Conservation (phyloP, 176 grass and related monocot genomes). For the Oryza meridionalis region DNA sequence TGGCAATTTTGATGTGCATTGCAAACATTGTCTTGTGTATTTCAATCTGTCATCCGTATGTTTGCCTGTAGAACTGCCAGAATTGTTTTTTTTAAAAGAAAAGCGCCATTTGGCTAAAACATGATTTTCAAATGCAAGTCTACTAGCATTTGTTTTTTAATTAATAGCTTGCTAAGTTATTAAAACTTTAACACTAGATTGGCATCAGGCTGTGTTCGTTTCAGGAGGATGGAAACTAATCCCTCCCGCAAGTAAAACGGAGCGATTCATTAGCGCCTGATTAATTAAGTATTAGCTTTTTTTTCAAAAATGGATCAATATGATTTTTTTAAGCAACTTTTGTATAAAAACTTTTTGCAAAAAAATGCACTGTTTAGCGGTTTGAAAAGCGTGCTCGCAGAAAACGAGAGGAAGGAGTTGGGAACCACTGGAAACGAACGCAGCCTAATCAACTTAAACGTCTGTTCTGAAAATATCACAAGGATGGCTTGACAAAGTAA, state of each 20-base stretch:
- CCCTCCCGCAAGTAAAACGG: too few relatives aligned
- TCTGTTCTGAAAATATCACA: not conserved
- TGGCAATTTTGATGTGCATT: not conserved
- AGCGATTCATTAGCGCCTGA: too few relatives aligned
- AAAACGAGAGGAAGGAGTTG: too few relatives aligned
- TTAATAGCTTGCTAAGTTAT: slow-evolving; percentile 6
- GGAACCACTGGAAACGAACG: too few relatives aligned
- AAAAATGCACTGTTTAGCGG: too few relatives aligned
- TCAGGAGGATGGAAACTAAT: too few relatives aligned
- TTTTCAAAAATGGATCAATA: too few relatives aligned
- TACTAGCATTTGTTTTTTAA: not conserved
- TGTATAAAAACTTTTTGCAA: too few relatives aligned
- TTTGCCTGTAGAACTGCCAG: not conserved
- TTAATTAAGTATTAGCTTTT: too few relatives aligned
- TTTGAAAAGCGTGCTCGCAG: too few relatives aligned
- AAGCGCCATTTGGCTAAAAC: not conserved
- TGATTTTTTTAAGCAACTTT: too few relatives aligned
- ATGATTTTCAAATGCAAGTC: not conserved
- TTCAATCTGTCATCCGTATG: not conserved
- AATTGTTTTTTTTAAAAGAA: not conserved
- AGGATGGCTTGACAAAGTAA: not conserved
- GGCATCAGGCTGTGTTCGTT: not conserved
- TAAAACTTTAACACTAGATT: not conserved
- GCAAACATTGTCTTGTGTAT: not conserved
- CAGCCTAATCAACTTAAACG: not conserved